phyloP scores from a whole-genome alignment of 257 asterid species.

The Plantago major region DNA sequence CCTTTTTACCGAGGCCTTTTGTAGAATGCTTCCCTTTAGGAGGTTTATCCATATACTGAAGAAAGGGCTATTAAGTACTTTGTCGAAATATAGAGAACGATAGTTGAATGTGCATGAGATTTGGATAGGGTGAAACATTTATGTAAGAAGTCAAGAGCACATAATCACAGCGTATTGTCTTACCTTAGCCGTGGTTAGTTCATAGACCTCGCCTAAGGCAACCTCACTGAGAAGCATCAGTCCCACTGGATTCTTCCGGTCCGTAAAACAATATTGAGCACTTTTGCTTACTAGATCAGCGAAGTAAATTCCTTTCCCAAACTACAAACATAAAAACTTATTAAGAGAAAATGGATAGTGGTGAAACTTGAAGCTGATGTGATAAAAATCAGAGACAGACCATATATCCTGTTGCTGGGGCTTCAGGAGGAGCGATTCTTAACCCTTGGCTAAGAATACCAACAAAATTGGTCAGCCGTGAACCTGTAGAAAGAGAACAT shows the following conservation, averaged over 20 bases:
- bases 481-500: conserved; percentile 48
- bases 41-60: conserved; percentile 88
- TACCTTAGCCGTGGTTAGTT: conserved; percentile 76
- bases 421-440: conserved; percentile 99
- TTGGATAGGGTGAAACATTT: neutral
- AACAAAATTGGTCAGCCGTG: conserved; percentile 86
- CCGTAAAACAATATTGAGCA: conserved; percentile 91
- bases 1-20: conserved; percentile 83
- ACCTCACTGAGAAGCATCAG: conserved; percentile 96
- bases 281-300: conserved; percentile 97
- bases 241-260: conserved; percentile 79
- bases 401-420: conserved; percentile 98
- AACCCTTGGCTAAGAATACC: conserved; percentile 98
- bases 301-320: conserved; percentile 93
- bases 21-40: conserved; percentile 91
- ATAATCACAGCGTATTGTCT: neutral
- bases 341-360: conserved; percentile 1
- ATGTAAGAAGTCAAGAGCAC: conserved; percentile 6
- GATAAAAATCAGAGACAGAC: conserved; percentile 31
- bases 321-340: conserved; percentile 40
- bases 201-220: conserved; percentile 81
- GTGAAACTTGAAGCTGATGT: conserved; percentile 9
- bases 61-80: neutral
- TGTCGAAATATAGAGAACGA: neutral
- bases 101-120: neutral